Conservation (phyloP, 345 rosid genomes). For the Lenwebbia sp. region DNA sequence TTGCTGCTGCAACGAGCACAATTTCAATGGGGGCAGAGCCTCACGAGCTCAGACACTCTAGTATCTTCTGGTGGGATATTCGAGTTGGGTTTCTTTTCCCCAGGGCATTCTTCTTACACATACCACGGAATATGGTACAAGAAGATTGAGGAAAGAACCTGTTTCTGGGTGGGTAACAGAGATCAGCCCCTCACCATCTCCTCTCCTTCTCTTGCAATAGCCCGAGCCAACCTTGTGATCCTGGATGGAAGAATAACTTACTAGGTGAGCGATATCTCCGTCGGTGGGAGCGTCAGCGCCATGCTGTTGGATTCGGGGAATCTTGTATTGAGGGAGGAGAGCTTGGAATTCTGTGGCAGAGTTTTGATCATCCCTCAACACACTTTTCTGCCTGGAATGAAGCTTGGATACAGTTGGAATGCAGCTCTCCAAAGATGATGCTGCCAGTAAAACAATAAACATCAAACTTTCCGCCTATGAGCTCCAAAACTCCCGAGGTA, state of each 20-base stretch:
- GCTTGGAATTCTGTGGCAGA: conserved; percentile 31
- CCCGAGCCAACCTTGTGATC: neutral
- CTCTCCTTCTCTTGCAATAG: conserved; percentile 15
- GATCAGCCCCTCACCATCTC: conserved; percentile 9
- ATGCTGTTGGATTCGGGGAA: conserved; percentile 32
- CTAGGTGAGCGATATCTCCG: neutral
- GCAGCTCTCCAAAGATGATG: neutral
- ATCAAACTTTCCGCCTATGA: conserved; percentile 5
- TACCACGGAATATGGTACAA: conserved; percentile 40
- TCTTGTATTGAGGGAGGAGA: conserved; percentile 18
- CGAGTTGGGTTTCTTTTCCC: conserved; percentile 28
- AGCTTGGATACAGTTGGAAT: conserved; percentile 5
- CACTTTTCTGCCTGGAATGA: conserved; percentile 33
- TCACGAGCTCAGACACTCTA: conserved; percentile 7
- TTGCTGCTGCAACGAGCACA: neutral
- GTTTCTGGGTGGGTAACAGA: conserved; percentile 39
- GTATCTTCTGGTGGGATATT: conserved; percentile 15
- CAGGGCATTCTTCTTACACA: conserved; percentile 2
- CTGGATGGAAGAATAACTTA: neutral
- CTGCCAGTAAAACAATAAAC: neutral
- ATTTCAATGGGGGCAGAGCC: neutral
- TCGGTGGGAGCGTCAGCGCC: conserved; percentile 4
- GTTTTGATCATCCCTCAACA: conserved; percentile 31
- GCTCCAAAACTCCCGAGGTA: neutral
- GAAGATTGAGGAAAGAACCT: conserved; percentile 1